These are phyloP conservation scores for Choiromyces venosus DNA, from an alignment of 495 filamentous ascomycete species.

Conservation along the genomic window DNA sequence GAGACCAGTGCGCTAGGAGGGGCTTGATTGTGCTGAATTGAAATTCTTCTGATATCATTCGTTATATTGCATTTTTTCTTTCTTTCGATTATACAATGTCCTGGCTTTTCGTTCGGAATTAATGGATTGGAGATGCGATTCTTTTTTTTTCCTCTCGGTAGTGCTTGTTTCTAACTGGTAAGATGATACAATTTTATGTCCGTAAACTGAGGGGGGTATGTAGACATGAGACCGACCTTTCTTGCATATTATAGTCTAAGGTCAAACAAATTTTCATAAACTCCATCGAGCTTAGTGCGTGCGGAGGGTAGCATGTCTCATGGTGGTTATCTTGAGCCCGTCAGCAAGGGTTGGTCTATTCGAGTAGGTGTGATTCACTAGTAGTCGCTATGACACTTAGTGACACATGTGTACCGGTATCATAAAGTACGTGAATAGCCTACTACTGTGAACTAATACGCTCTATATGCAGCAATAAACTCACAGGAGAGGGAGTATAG, in stretches of 20 bases:
- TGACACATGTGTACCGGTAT: not conserved
- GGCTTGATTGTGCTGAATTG: conserved; percentile 3
- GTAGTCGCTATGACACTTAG: not conserved
- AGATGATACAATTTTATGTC: not conserved
- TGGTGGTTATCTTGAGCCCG: not conserved
- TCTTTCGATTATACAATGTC: not conserved
- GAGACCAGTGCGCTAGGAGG: not conserved
- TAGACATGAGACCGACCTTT: too few species aligned
- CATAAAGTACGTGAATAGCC: too few species aligned
- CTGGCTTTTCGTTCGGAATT: not conserved
- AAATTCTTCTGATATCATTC: conserved; percentile 2
- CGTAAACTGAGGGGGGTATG: not conserved
- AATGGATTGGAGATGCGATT: not conserved
- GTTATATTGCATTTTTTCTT: conserved; percentile 4
- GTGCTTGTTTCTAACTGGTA: not conserved
- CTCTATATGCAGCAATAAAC: too few species aligned
- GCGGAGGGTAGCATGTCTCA: not conserved
- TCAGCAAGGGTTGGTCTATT: not conserved
- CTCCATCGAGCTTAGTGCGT: not conserved
- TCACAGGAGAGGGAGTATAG: too few species aligned
- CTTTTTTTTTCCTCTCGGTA: not conserved
- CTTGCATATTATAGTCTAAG: not conserved
- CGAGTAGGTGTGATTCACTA: not conserved
- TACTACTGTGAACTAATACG: too few species aligned
- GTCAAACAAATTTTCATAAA: not conserved